Evolutionary conservation across 2,329 filamentous ascomycete species (phyloP).

Genomic region (Podosphaera fusca): DNA sequence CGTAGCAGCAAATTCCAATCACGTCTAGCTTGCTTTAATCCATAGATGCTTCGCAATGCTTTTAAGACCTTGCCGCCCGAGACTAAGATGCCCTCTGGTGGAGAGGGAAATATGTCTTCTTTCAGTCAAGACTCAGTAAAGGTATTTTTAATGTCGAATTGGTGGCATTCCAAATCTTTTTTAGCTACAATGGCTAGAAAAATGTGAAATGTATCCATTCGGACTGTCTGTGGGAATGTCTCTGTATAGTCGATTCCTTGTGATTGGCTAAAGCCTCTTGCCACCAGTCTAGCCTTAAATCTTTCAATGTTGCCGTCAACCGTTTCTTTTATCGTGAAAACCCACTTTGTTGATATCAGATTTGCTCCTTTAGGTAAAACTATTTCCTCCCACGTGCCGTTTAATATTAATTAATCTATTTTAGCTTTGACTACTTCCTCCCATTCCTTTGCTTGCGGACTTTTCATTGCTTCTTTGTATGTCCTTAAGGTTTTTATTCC

Average conservation of each 20-base stretch:
- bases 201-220: background rate
- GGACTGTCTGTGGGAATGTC: background rate
- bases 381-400: background rate
- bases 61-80: background rate
- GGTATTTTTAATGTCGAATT: no score
- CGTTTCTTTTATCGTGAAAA: background rate
- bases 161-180: no score
- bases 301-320: background rate
- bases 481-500: background rate
- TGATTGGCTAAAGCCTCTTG: background rate
- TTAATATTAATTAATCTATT: background rate
- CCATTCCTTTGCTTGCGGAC: background rate
- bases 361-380: background rate
- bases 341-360: background rate
- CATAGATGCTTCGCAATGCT: background rate
- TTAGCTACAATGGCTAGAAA: no score
- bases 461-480: background rate
- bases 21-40: background rate
- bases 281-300: background rate
- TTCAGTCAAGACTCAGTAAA: no score
- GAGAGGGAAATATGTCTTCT: no score
- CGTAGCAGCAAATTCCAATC: no score
- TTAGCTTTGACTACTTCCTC: background rate
- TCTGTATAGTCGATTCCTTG: background rate
- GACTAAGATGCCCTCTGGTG: background rate